Base-by-base conservation (phyloP, 805 yeast species). In the Wickerhamomyces bovis region DNA sequence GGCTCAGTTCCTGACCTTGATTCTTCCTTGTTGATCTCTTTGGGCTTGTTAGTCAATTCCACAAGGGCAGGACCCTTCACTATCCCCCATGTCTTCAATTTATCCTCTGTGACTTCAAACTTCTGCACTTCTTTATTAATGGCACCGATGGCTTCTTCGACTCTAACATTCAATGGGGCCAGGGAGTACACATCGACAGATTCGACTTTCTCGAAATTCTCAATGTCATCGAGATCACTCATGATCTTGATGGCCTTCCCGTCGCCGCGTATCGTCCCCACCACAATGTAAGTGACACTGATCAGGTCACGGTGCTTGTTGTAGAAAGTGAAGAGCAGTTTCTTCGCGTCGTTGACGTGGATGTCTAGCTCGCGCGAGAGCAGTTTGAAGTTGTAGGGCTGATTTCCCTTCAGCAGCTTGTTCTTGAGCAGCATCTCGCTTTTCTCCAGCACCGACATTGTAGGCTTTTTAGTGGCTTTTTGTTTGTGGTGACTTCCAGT, bases 131-230 rank as follows among this genome's bases (percentile, higher is more conserved):
- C 53, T 1, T 41, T 22, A 18, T 49, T 46, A 2, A 44, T 39
- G 40, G 47, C 42, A 6, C 47, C 50, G 1, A 55, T 38, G 10
- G 52, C 47, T 42, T 56, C 60, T 35, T 55, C 50, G 1, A 51
- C 40, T 6, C 50, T 51, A 35, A 56, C 49, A 19, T 57, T 51
- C 43, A 45, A 44, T 2, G 55, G 51, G 31, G 59, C 52, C 31
- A 76, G 49, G 22, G 75, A 51, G 54, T 74, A 75, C 0, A 75
- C 65, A 42, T 67, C 74, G 8, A 73, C 58, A 3, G 70, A 55
- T 12, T 54, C 47, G 0, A 75, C 53, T 1, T 50, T 42, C 6
- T 59, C 67, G 47, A 73, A 72, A 3, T 23, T 16, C 1, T 53
- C 53, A 41, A 64, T 50, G 3, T 61, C 63, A 2, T 52, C 56